Base-by-base conservation (phyloP, 495 filamentous ascomycete genomes). In the Podospora pseudopauciseta region DNA sequence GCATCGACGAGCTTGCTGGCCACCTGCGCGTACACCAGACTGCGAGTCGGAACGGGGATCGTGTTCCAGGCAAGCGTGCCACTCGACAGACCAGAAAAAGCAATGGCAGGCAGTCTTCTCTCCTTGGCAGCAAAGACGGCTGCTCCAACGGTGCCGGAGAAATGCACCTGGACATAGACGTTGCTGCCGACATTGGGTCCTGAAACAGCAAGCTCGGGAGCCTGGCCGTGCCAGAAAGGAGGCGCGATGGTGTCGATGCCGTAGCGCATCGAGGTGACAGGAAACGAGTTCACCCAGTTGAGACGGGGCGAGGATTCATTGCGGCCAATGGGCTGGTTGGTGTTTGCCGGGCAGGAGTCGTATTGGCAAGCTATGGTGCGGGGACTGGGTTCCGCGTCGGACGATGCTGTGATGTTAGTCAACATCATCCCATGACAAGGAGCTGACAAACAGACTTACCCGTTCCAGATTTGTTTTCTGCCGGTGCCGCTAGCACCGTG, bases 281-380 rank as follows among this genome's bases (percentile, higher is more conserved):
- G 88, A 74, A 82, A 90, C 2, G 86, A 88, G 75, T 91, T 91
- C 58, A 91, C 88, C 78, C 88, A 90, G 75, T 90, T 89, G 58
- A 89, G 79, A 0, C 82, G 80, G 26, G 87, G 82, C 64, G 85
- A 79, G 0, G 86, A 82, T 13, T 80, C 78, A 70, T 90, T 89
- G 64, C 74, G 68, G 20, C 88, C 88, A 9, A 82, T 75, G 0
- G 87, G 78, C 0, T 82, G 82, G 67, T 85, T 87, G 27, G 61
- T 39, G 63, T 80, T 80, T 0, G 83, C 71, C 5, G 88, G 81
- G 65, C 88, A 91, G 71, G 82, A 86, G 69, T 87, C 67, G 70
- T 84, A 89, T 63, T 89, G 76, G 75, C 88, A 90, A 0, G 83
- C 61, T 4, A 74, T 61, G 13, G 74, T 78, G 6, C 85, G 82